Base-by-base conservation (phyloP, 2,329 filamentous ascomycete genomes). In the Mariannaea elegans region DNA sequence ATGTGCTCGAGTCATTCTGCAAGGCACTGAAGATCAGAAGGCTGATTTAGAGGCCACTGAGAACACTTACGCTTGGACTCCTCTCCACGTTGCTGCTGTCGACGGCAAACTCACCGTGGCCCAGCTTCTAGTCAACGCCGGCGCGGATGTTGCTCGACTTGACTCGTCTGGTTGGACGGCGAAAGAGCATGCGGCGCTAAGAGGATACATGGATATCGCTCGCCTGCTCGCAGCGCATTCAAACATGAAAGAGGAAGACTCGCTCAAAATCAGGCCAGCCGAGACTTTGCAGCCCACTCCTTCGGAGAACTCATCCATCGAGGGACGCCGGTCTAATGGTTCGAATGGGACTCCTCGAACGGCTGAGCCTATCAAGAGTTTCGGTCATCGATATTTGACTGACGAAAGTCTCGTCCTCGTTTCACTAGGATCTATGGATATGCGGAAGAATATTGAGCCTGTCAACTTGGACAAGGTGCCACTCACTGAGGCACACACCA, bases 91-190 rank as follows among this genome's bases (percentile, higher is more conserved):
- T 64, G 92, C 94, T 9, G 92, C 91, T 53, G 94, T 98, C 2
- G 94, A 99, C 71, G 94, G 94, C 0, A 90, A 93, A 65, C 76
- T 93, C 10, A 78, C 84, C 0, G 87, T 97, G 38, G 91, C 91
- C 1, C 84, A 93, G 71, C 81, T 95, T 21, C 82, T 99, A 4
- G 85, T 97, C 38, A 85, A 90, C 47, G 90, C 90, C 19, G 92
- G 92, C 1, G 92, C 93, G 0, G 87, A 96, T 59, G 78, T 93
- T 3, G 88, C 89, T 56, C 88, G 86, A 59, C 80, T 83, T 6
- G 95, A 99, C 75, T 90, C 90, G 1, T 97, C 93, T 42, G 94
- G 94, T 8, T 99, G 95, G 95, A 95, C 91, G 3, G 90, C 94
- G 1, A 93, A 90, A 73, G 95, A 99, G 73, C 95, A 99, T 75